These are phyloP conservation scores for Volvariella volvacea DNA, from an alignment of 1,284 basidiomycete genomes.

Conservation along the genomic window DNA sequence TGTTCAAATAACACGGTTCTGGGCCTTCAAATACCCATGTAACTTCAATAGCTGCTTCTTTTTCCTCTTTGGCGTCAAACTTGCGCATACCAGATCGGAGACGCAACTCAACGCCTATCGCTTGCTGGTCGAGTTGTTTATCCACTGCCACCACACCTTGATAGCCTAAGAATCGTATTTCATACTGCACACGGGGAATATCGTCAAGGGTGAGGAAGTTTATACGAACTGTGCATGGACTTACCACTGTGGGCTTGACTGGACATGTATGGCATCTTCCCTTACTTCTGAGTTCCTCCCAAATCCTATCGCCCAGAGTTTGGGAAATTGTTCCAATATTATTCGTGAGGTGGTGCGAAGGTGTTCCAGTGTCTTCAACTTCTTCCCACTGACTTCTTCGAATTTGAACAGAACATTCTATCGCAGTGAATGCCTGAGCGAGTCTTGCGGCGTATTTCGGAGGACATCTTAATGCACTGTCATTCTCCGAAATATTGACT, in stretches of 20 bases:
- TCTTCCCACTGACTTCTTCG: constrained; percentile 49
- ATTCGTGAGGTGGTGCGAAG: constrained; percentile 53
- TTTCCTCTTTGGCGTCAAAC: constrained; percentile 47
- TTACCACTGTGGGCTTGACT: constrained; percentile 53
- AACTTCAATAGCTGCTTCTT: constrained; percentile 61
- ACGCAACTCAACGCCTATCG: constrained; percentile 43
- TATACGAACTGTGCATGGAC: constrained; percentile 11
- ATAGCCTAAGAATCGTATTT: constrained; percentile 72
- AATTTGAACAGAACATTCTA: constrained; percentile 62
- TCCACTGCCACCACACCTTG: constrained; percentile 74
- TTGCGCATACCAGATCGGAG: constrained; percentile 74
- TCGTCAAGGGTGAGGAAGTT: not conserved
- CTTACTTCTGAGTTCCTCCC: constrained; percentile 35
- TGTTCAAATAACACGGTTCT: constrained; percentile 54
- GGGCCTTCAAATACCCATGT: constrained; percentile 54
- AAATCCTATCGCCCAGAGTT: constrained; percentile 51
- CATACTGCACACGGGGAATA: constrained; percentile 48
- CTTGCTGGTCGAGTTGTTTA: constrained; percentile 32
- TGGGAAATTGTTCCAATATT: constrained; percentile 72
- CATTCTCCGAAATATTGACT: constrained; percentile 53
- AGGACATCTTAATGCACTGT: constrained; percentile 47
- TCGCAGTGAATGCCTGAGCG: constrained; percentile 78
- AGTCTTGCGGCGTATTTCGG: constrained; percentile 77
- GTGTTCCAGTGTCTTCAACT: constrained; percentile 41
- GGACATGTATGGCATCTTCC: constrained; percentile 16